These are phyloP conservation scores for Karstenula rhodostoma DNA, from an alignment of 2,329 filamentous ascomycete genomes.

Conservation along the genomic window DNA sequence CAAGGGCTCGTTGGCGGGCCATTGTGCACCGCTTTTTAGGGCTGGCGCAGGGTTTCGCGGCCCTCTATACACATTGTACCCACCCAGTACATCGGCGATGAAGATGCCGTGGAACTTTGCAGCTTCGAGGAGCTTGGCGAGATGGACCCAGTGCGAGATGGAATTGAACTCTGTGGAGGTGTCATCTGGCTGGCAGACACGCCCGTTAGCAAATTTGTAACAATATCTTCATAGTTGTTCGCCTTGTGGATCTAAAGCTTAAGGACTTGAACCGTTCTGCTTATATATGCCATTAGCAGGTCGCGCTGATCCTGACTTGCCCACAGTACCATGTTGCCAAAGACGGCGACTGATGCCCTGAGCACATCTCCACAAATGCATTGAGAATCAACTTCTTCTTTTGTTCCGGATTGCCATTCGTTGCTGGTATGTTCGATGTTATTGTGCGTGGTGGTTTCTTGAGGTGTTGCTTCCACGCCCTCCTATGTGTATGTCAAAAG, in stretches of 20 bases:
- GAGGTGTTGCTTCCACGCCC: not conserved
- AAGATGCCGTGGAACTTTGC: constrained; percentile 50
- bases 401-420: constrained; percentile 7
- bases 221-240: too few relatives aligned
- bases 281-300: not conserved
- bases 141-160: constrained; percentile 28
- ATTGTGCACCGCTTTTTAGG: constrained; percentile 69
- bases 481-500: not conserved
- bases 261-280: not conserved
- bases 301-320: not conserved
- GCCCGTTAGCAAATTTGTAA: not conserved
- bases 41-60: constrained; percentile 65
- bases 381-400: constrained; percentile 50
- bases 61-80: constrained; percentile 73
- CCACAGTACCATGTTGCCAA: constrained; percentile 60
- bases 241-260: not conserved
- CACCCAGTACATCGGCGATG: constrained; percentile 62
- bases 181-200: not conserved
- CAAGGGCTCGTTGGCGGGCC: constrained; percentile 72
- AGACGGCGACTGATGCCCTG: constrained; percentile 56
- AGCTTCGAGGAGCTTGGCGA: constrained; percentile 43
- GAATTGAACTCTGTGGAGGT: constrained; percentile 55
- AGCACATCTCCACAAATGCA: constrained; percentile 49
- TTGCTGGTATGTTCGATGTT: constrained; percentile 7
- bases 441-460: not conserved